Percentiles rank a stretch among this genome's conserved stretches.
phyloP scores from a whole-genome alignment of 495 filamentous ascomycete genomes.

The Polyplosphaeria fusca region DNA sequence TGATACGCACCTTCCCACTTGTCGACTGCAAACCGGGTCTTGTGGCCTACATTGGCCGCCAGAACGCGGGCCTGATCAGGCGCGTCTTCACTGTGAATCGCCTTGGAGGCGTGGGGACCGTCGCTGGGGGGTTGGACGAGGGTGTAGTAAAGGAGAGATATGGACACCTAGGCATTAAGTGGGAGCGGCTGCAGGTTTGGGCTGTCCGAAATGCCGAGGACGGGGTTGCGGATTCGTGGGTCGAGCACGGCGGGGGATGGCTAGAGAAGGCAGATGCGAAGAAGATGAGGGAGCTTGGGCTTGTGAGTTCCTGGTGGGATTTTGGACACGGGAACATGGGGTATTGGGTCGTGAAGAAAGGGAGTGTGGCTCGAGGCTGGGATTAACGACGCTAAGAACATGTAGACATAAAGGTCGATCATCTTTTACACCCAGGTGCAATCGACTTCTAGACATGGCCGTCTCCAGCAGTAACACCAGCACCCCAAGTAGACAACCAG shows the following conservation, averaged over 20 bases:
- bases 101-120: background rate
- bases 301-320: background rate
- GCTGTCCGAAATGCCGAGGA: background rate
- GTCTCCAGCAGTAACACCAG: constrained; percentile 10
- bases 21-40: background rate
- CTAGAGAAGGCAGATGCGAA: background rate
- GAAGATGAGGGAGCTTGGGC: background rate
- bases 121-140: no score
- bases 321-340: background rate
- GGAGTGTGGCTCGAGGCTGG: no score
- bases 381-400: no score
- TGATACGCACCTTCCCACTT: constrained; percentile 1
- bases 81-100: background rate
- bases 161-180: background rate
- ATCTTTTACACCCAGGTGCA: no score
- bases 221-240: background rate
- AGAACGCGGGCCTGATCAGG: constrained; percentile 1
- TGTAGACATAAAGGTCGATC: no score
- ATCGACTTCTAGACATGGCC: background rate
- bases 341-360: background rate
- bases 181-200: constrained; percentile 1
- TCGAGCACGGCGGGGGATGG: background rate
- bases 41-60: background rate
- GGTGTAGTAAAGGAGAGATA: background rate
- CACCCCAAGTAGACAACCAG: constrained; percentile 11